These are phyloP conservation scores for Chalara sp. DNA, from an alignment of 2,329 filamentous ascomycete genomes.

Conservation along the genomic window DNA sequence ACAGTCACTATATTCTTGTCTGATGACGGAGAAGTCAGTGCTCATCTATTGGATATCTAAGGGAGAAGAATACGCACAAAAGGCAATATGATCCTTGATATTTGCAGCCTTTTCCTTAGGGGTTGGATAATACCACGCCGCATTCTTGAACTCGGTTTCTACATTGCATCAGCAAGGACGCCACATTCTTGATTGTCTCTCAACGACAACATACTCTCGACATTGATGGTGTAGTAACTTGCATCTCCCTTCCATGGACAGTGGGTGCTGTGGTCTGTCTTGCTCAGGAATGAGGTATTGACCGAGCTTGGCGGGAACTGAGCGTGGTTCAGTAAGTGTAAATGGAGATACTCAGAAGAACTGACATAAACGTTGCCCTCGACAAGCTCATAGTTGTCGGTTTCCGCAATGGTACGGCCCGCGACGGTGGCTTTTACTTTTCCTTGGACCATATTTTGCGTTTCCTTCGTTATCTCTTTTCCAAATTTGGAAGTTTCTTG, in stretches of 20 bases:
- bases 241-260: slow-evolving; percentile 42
- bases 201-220: slow-evolving; percentile 25
- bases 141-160: slow-evolving; percentile 34
- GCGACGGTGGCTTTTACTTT: slow-evolving; percentile 34
- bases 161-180: background rate
- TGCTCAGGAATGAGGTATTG: slow-evolving; percentile 31
- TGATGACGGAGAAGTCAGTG: background rate
- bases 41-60: background rate
- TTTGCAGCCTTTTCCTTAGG: slow-evolving; percentile 33
- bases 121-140: slow-evolving; percentile 39
- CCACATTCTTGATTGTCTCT: background rate
- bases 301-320: slow-evolving; percentile 34
- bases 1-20: slow-evolving; percentile 21
- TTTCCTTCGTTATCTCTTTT: background rate
- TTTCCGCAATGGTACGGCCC: slow-evolving; percentile 37
- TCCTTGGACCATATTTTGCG: slow-evolving; percentile 5
- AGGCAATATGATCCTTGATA: slow-evolving; percentile 39
- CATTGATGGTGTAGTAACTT: slow-evolving; percentile 39
- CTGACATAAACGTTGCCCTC: slow-evolving; percentile 42
- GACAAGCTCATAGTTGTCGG: slow-evolving; percentile 38
- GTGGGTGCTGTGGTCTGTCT: slow-evolving; percentile 33
- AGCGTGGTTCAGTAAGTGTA: slow-evolving; percentile 2
- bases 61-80: slow-evolving; percentile 30
- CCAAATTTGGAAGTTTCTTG: no score
- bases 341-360: slow-evolving; percentile 9